These are phyloP conservation scores for Pichia sp. DNA, from an alignment of 1,139 yeast genomes.

Conservation along the genomic window DNA sequence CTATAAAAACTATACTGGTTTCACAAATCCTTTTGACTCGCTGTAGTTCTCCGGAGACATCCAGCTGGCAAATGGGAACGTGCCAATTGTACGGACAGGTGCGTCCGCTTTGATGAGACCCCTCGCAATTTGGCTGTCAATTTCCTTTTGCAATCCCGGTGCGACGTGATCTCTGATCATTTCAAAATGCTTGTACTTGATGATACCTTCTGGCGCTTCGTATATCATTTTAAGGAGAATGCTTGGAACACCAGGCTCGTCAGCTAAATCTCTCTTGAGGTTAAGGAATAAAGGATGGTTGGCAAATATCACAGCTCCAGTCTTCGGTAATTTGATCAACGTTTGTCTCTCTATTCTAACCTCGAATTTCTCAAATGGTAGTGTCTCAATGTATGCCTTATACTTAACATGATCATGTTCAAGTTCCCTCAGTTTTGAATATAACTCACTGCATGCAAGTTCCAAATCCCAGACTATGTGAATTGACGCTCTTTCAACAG, in stretches of 20 bases:
- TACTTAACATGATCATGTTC: conserved; percentile 27
- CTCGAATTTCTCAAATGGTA: conserved; percentile 44
- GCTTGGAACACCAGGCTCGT: conserved; percentile 67
- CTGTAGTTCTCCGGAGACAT: conserved; percentile 18
- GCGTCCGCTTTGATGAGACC: conserved; percentile 41
- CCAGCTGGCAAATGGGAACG: conserved; percentile 56
- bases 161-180: conserved; percentile 51
- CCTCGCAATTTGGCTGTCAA: conserved; percentile 54
- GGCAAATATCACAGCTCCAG: conserved; percentile 51
- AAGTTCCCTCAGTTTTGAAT: conserved; percentile 30
- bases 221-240: conserved; percentile 53
- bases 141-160: conserved; percentile 51
- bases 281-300: conserved; percentile 67
- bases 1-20: neutral
- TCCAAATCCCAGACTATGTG: conserved; percentile 53
- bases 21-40: neutral
- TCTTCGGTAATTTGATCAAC: conserved; percentile 44
- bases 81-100: conserved; percentile 44
- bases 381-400: conserved; percentile 23
- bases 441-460: conserved; percentile 42
- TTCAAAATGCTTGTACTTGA: conserved; percentile 58
- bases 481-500: conserved; percentile 55
- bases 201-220: conserved; percentile 60
- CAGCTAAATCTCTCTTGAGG: conserved; percentile 56
- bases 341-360: conserved; percentile 62